Evolutionary conservation across 2,329 filamentous ascomycete species (phyloP).

Genomic region (Hypoxylon sp.): DNA sequence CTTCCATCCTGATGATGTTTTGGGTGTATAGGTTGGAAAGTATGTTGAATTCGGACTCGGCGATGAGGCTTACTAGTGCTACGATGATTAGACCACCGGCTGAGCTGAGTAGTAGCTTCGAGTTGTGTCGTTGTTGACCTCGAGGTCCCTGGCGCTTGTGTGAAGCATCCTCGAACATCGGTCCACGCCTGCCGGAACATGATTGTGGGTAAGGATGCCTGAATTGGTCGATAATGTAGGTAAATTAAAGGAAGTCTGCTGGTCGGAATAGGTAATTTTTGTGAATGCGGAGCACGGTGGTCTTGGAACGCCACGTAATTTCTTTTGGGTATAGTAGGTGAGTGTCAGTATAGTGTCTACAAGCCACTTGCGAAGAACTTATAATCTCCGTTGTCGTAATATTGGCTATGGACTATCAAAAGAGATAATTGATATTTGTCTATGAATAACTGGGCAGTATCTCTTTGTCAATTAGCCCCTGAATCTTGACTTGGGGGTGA

Average conservation of each 20-base stretch:
- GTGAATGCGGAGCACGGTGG: neutral
- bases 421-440: neutral
- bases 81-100: neutral
- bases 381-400: neutral
- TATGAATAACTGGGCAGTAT: neutral
- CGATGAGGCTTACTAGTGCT: neutral
- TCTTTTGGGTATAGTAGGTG: neutral
- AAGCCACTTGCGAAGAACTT: neutral
- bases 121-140: neutral
- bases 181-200: neutral
- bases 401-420: neutral
- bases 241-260: neutral
- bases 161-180: neutral
- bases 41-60: neutral
- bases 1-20: neutral
- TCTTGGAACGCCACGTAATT: neutral
- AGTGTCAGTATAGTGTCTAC: neutral
- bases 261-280: neutral
- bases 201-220: neutral
- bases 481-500: too few relatives aligned
- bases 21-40: neutral
- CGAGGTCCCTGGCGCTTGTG: neutral
- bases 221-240: neutral
- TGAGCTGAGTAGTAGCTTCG: neutral
- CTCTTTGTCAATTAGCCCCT: too few relatives aligned